Percentiles rank a stretch among this genome's conserved stretches.
These are phyloP conservation scores for Zizania palustris DNA, from an alignment of 202 grass and related monocot genomes.

Conservation along the genomic window DNA sequence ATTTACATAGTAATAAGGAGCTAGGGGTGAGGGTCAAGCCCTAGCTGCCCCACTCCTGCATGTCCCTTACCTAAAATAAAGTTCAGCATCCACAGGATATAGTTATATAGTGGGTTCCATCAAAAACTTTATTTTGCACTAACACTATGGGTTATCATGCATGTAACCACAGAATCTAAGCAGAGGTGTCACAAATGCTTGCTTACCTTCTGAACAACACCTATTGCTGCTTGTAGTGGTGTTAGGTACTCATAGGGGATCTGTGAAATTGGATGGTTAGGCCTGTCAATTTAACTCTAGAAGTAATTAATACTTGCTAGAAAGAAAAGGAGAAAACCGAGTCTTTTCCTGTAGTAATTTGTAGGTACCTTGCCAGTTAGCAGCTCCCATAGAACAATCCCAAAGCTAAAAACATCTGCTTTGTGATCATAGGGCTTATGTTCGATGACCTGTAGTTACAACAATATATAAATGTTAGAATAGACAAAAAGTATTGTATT, in stretches of 20 bases:
- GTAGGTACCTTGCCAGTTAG: conserved; percentile 66
- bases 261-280: conserved; percentile 43
- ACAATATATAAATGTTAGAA: not conserved
- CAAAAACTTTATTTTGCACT: conserved; percentile 8
- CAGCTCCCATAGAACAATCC: conserved; percentile 80
- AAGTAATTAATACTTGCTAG: conserved; percentile 10
- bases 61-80: conserved; percentile 20
- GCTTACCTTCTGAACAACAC: conserved; percentile 81
- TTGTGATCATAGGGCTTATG: conserved; percentile 85
- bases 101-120: conserved; percentile 14
- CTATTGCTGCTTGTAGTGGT: conserved; percentile 87
- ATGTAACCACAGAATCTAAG: conserved; percentile 23
- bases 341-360: conserved; percentile 18
- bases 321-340: not conserved
- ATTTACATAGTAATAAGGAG: too few species aligned
- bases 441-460: conserved; percentile 66
- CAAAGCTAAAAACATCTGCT: conserved; percentile 88
- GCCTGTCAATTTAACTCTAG: not conserved
- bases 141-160: not conserved
- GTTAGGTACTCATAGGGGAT: conserved; percentile 75
- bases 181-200: not conserved
- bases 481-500: conserved; percentile 1
- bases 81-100: conserved; percentile 14
- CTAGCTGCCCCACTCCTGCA: too few species aligned
- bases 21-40: too few species aligned